Base-by-base conservation (phyloP, 116 monocot species). In the Iris pallida region DNA sequence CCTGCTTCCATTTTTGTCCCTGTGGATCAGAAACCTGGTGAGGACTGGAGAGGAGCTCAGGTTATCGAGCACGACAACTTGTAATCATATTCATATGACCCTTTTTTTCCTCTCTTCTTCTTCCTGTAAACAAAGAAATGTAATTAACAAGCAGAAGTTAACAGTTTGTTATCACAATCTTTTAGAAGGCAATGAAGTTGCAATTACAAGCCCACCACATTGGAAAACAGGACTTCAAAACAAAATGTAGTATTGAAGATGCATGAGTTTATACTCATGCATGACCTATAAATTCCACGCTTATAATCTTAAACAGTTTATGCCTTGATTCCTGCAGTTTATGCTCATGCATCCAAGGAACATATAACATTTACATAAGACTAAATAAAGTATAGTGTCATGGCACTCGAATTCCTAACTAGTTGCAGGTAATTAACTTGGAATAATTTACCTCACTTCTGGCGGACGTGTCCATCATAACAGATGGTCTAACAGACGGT, bases 391-490 rank as follows among this genome's bases (percentile, higher is more conserved):
- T 30, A 30, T 30, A 30, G 30, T 30, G 30, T 30, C 55, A 51
- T 42, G 57, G 15, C 42, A 46, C 14, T 64, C 41, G 9, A 40
- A 48, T 42, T 14, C 6, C 13, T 43, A 61, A 16, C 63, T 45
- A 9, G 44, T 16, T 17, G 12, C 16, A 45, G 17, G 19, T 11
- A 11, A 47, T 12, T 7, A 13, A 57, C 3, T 13, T 11, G 14
- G 9, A 55, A 20, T 16, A 57, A 65, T 80, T 69, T 45, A 91
- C 97, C 93, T 98, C 97, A 78, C 97, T 93, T 66, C 93, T 85
- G 42, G 87, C 85, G 53, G 93, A 98, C 11, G 93, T 90, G 75
- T 93, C 93, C 97, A 98, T 98, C 97, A 98, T 98, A 20, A 93
- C 97, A 74, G 97, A 98, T 69, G 97, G 97, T 66, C 97, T 81